Base-by-base conservation (phyloP, 129 eudicot species). In the Helianthus tuberosus region DNA sequence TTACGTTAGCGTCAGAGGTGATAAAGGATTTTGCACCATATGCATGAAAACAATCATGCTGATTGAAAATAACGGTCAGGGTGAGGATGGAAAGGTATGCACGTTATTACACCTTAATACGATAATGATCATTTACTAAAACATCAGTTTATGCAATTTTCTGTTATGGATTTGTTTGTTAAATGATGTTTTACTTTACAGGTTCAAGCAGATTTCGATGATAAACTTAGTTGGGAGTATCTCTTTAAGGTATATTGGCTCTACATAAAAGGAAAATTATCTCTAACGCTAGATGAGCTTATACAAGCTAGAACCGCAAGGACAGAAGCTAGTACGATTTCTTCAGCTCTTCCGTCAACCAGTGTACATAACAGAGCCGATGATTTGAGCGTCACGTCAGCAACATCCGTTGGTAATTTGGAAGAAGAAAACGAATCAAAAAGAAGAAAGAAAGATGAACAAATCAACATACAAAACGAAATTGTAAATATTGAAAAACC, bases 201-300 rank as follows among this genome's bases (percentile, higher is more conserved):
- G 96, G 90, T 85, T 81, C 88, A 91, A 73, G 99, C 90, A 49
- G 99, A 95, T 85, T 95, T 95, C 84, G 99, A 95, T 78, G 99
- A 95, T 80, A 85, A 80, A 63, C 81, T 73, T 76, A 95, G 97
- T 82, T 95, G 99, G 99, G 99, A 95, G 74, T 95, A 95, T 87
- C 97, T 95, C 27, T 95, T 95, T 57, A 95, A 95, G 84, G 91
- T 91, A 75, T 95, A 95, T 66, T 95, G 97, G 97, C 77, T 89
- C 57, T 78, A 29, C 79, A 68, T 91, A 65, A 95, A 91, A 77
- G 91, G 83, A 52, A 95, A 89, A 65, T 84, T 88, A 65, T 85
- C 96, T 32, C 77, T 95, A 57, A 86, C 96, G 36, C 15, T 80
- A 35, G 74, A 69, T 60, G 99, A 95, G 79, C 91, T 95, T 60